These are phyloP conservation scores for Cryphonectria radicalis DNA, from an alignment of 2,329 filamentous ascomycete species.

Conservation along the genomic window DNA sequence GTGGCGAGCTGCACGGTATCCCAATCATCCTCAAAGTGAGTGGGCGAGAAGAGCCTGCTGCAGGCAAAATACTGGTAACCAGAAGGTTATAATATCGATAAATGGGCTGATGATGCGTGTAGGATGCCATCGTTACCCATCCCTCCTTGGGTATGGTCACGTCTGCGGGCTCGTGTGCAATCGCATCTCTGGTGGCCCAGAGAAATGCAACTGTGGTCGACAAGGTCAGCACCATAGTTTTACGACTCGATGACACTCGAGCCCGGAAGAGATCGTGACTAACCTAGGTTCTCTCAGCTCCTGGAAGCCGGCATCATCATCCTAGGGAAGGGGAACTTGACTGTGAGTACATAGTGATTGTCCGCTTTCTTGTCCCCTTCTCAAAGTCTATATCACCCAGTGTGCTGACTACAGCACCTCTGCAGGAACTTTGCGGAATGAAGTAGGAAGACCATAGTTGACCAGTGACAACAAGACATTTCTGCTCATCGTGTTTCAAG, in stretches of 20 bases:
- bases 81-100: too few relatives aligned
- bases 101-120: background rate
- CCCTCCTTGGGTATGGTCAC: constrained; percentile 44
- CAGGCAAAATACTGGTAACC: too few relatives aligned
- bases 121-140: constrained; percentile 45
- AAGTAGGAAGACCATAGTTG: constrained; percentile 36
- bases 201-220: constrained; percentile 44
- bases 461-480: constrained; percentile 20
- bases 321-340: constrained; percentile 47
- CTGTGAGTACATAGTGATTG: constrained; percentile 27
- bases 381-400: background rate
- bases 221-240: constrained; percentile 11
- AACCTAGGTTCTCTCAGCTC: constrained; percentile 31
- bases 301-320: constrained; percentile 45
- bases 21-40: constrained; percentile 44
- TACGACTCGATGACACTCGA: background rate
- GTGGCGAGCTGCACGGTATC: constrained; percentile 47
- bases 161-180: constrained; percentile 45
- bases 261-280: background rate
- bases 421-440: constrained; percentile 28
- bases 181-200: constrained; percentile 42
- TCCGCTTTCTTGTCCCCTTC: background rate
- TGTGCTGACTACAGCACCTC: background rate
- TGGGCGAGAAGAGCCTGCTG: background rate
- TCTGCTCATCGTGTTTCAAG: constrained; percentile 36